Evolutionary conservation across 805 yeast species (phyloP), one percentile per base, ranked within the genome.

Genomic region (Spencermartinsiella europaea): DNA sequence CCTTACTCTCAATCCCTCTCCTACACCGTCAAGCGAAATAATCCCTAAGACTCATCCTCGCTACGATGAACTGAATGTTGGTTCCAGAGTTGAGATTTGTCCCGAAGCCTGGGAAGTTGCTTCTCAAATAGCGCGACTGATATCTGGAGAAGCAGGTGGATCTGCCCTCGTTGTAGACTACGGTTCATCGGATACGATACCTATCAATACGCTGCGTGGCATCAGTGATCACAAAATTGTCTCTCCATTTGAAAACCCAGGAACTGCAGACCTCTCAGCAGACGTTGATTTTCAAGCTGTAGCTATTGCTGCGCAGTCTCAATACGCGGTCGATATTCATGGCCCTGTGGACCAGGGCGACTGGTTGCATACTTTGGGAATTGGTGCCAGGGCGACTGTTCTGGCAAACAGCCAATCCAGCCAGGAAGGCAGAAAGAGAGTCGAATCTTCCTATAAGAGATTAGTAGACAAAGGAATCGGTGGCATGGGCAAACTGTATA

Each of bases 141-240:
- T 67, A 14, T 53, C 56, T 21, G 31, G 10, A 7, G 57, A 46
- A 1, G 59, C 70, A 1, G 58, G 65, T 1, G 25, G 36, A 12
- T 95, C 95, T 1, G 84, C 83, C 0, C 66, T 87, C 33, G 70
- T 85, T 16, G 73, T 85, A n/a, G 95, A 87, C 64, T 87, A 87
- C 57, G 95, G 95, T 0, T 76, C 83, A 3, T 66, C 70, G 5
- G 63, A 66, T 2, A 75, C 77, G 0, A 70, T 84, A 12, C 95
- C 95, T 2, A 74, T 76, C n/a, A 79, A 82, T 55, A 72, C 89
- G 0, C 69, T 87, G 31, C 70, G 95, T 28, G 95, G 88, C 0
- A 85, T 87, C 50, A 72, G 75, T 54, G 69, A 78, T 52, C 95
- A 87, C 62, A 75, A 77, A 54, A 75, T 86, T 56, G 90, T 83